Percentiles rank a stretch among this genome's conserved stretches.
Conservation (phyloP, 495 filamentous ascomycete species). For the Penicillium longicatenatum region DNA sequence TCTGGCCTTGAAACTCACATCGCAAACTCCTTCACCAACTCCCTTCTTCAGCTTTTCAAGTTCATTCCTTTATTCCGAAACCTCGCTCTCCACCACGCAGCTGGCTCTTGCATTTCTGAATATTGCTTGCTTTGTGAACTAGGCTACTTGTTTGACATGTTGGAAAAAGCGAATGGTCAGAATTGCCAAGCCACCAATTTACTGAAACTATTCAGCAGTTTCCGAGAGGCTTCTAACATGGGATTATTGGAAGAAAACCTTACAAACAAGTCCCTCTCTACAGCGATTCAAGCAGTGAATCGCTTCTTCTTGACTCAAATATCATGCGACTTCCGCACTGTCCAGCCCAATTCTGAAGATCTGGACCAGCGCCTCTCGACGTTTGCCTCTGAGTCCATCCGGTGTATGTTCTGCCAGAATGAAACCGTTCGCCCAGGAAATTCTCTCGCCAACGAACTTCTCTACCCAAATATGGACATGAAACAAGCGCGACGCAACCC, state of each 20-base stretch:
- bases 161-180: slow-evolving; percentile 89
- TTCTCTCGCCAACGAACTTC: slow-evolving; percentile 77
- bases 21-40: slow-evolving; percentile 92
- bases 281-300: slow-evolving; percentile 75
- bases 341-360: slow-evolving; percentile 55
- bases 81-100: slow-evolving; percentile 84
- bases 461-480: slow-evolving; percentile 65
- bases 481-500: slow-evolving; percentile 54
- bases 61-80: slow-evolving; percentile 90
- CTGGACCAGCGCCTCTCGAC: slow-evolving; percentile 63
- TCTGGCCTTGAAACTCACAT: slow-evolving; percentile 96
- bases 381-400: slow-evolving; percentile 59
- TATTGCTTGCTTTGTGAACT: slow-evolving; percentile 90
- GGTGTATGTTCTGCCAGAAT: slow-evolving; percentile 79
- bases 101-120: slow-evolving; percentile 77
- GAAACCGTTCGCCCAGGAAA: slow-evolving; percentile 70
- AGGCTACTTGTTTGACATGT: slow-evolving; percentile 96
- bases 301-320: slow-evolving; percentile 77
- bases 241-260: slow-evolving; percentile 83
- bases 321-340: slow-evolving; percentile 65
- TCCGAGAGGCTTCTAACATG: slow-evolving; percentile 68
- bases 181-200: slow-evolving; percentile 98
- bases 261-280: slow-evolving; percentile 64
- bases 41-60: slow-evolving; percentile 86
- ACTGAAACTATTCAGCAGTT: slow-evolving; percentile 80